phyloP scores from a whole-genome alignment of 163 green algal species.

The Volvox carteri region DNA sequence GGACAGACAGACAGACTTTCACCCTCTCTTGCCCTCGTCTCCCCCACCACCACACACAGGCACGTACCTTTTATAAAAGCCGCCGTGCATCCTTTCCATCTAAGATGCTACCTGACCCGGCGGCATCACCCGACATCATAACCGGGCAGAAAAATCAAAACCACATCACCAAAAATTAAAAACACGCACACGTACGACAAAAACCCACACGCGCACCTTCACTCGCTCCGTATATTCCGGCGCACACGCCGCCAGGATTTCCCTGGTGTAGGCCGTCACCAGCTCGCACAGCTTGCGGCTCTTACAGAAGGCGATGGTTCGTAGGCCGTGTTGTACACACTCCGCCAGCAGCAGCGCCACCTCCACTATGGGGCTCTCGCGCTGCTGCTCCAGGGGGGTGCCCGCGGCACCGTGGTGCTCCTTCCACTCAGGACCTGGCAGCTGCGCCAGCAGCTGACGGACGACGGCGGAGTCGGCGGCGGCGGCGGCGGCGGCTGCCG shows the following conservation, averaged over 20 bases:
- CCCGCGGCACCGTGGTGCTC: conserved; percentile 37
- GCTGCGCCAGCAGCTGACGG: not conserved
- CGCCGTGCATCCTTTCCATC: too few relatives aligned
- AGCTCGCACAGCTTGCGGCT: conserved; percentile 97
- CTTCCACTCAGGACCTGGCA: conserved; percentile 20
- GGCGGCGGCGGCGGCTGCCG: not conserved
- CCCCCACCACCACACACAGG: too few relatives aligned
- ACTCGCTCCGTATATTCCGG: conserved; percentile 32
- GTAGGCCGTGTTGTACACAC: conserved; percentile 89
- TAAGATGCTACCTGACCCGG: too few relatives aligned
- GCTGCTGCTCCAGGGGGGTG: conserved; percentile 34
- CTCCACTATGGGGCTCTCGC: conserved; percentile 93
- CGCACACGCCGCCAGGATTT: conserved; percentile 76
- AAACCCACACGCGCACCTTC: too few relatives aligned
- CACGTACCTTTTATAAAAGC: too few relatives aligned
- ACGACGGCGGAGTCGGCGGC: not conserved
- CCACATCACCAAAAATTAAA: too few relatives aligned
- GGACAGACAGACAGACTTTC: too few relatives aligned
- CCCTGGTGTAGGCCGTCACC: conserved; percentile 90
- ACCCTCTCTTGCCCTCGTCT: too few relatives aligned
- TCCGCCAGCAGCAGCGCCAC: conserved; percentile 80
- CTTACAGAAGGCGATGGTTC: conserved; percentile 98
- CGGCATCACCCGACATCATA: too few relatives aligned
- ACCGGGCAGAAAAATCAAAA: too few relatives aligned
- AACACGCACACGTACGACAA: too few relatives aligned